phyloP scores from a whole-genome alignment of 1,284 basidiomycete genomes.

The Malassezia pachydermatis region DNA sequence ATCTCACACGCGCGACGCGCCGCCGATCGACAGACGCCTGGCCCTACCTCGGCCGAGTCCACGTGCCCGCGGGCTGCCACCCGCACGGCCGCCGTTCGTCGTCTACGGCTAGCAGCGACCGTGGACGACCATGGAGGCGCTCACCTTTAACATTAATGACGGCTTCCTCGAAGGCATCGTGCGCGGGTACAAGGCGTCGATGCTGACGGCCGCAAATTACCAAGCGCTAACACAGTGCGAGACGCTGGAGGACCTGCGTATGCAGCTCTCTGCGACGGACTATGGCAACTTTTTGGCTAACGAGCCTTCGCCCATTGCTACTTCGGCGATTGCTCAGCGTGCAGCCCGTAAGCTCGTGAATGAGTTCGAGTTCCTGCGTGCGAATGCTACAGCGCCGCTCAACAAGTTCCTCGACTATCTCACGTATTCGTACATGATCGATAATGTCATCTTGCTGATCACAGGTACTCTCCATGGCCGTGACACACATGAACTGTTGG shows the following conservation, averaged over 20 bases:
- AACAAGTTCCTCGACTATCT: constrained; percentile 94
- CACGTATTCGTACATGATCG: constrained; percentile 99
- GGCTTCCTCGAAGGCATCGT: constrained; percentile 63
- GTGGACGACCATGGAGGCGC: constrained; percentile 30
- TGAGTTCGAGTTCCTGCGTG: constrained; percentile 89
- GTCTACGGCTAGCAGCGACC: background rate
- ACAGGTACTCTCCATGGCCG: constrained; percentile 94
- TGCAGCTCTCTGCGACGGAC: constrained; percentile 79
- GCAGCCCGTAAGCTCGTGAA: constrained; percentile 88
- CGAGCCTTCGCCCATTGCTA: constrained; percentile 87
- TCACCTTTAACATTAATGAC: constrained; percentile 42
- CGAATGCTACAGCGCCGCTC: constrained; percentile 80
- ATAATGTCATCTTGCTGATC: constrained; percentile 95
- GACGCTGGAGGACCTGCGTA: constrained; percentile 68
- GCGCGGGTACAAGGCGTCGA: constrained; percentile 84
- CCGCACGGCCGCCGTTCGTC: background rate
- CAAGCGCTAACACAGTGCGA: constrained; percentile 94
- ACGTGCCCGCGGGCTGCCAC: constrained; percentile 11
- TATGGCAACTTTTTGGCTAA: constrained; percentile 98
- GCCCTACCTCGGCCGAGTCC: constrained; percentile 19
- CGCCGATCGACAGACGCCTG: too few species aligned
- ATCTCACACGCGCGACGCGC: too few species aligned
- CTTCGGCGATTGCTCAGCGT: constrained; percentile 86
- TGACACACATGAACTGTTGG: constrained; percentile 90
- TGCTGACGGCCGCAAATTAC: constrained; percentile 80